Evolutionary conservation across 2,329 filamentous ascomycete species (phyloP).

Genomic region (Chrysoporthe deuterocubensis): DNA sequence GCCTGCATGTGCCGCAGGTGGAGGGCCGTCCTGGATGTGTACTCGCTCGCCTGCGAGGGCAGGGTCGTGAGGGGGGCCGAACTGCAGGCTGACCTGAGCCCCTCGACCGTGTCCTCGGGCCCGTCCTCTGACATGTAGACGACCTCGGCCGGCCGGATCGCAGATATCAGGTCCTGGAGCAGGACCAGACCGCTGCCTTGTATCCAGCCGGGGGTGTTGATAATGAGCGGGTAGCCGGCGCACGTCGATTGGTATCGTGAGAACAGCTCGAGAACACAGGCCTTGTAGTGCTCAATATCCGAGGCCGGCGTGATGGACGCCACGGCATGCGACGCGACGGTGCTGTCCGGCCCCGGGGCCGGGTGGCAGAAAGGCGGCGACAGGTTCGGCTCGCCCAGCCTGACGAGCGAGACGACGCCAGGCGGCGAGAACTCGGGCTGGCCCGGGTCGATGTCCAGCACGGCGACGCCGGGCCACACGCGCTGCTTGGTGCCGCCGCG

Average conservation of each 20-base stretch:
- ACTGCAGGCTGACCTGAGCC: conserved; percentile 49
- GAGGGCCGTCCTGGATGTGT: conserved; percentile 61
- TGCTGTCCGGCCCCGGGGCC: conserved; percentile 38
- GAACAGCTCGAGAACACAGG: conserved; percentile 67
- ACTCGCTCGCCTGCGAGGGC: conserved; percentile 62
- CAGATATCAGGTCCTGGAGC: conserved; percentile 59
- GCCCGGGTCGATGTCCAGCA: conserved; percentile 78
- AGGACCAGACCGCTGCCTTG: conserved; percentile 71
- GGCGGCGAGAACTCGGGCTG: conserved; percentile 76
- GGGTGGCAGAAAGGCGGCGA: conserved; percentile 70
- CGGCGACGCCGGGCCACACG: conserved; percentile 47
- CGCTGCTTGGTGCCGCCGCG: conserved; percentile 34
- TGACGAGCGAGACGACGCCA: conserved; percentile 70
- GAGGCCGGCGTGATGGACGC: conserved; percentile 68
- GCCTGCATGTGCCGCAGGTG: conserved; percentile 75
- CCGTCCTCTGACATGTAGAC: conserved; percentile 72
- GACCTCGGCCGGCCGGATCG: conserved; percentile 61
- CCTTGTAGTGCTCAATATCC: conserved; percentile 68
- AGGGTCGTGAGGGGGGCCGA: conserved; percentile 53
- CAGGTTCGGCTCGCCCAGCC: conserved; percentile 64
- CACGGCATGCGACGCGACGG: conserved; percentile 68
- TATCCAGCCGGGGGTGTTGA: conserved; percentile 79
- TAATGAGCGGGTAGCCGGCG: conserved; percentile 58
- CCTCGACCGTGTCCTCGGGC: conserved; percentile 59
- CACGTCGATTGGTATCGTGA: conserved; percentile 57